Evolutionary conservation across 2,329 filamentous ascomycete species (phyloP).

Genomic region (Trichoderma pleuroti): DNA sequence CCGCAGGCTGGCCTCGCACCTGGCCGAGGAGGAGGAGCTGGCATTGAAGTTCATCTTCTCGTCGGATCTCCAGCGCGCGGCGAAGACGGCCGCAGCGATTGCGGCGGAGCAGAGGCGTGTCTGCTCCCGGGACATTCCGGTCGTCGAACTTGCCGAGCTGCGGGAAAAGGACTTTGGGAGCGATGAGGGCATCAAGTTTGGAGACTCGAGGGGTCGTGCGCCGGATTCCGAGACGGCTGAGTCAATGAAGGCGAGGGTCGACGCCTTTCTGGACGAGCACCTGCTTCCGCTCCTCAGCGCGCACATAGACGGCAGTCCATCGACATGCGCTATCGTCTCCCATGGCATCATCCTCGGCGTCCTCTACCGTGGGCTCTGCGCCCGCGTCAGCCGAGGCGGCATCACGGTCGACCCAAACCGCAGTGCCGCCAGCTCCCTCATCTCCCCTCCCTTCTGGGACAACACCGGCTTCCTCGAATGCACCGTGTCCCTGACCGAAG

Average conservation of each 20-base stretch:
- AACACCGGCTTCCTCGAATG: slow-evolving; percentile 51
- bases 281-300: slow-evolving; percentile 50
- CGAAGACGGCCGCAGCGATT: slow-evolving; percentile 66
- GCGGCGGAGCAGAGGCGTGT: slow-evolving; percentile 49
- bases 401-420: slow-evolving; percentile 22
- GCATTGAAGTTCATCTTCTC: slow-evolving; percentile 63
- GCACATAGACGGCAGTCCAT: slow-evolving; percentile 14
- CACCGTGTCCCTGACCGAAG: slow-evolving; percentile 21
- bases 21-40: slow-evolving; percentile 44
- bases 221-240: slow-evolving; percentile 63
- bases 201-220: slow-evolving; percentile 33
- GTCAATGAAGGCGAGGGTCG: slow-evolving; percentile 61
- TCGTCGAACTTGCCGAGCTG: slow-evolving; percentile 42
- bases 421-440: slow-evolving; percentile 16
- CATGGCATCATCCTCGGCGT: slow-evolving; percentile 78
- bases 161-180: slow-evolving; percentile 73
- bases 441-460: slow-evolving; percentile 42
- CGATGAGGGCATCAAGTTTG: slow-evolving; percentile 63
- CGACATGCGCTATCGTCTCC: slow-evolving; percentile 63
- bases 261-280: slow-evolving; percentile 62
- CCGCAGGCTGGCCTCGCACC: slow-evolving; percentile 63
- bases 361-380: slow-evolving; percentile 61
- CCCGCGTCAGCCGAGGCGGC: slow-evolving; percentile 41
- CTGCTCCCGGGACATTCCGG: slow-evolving; percentile 17
- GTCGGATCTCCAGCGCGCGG: slow-evolving; percentile 73